These are phyloP conservation scores for Blumeriella jaapii DNA, from an alignment of 2,329 filamentous ascomycete species.

Conservation along the genomic window DNA sequence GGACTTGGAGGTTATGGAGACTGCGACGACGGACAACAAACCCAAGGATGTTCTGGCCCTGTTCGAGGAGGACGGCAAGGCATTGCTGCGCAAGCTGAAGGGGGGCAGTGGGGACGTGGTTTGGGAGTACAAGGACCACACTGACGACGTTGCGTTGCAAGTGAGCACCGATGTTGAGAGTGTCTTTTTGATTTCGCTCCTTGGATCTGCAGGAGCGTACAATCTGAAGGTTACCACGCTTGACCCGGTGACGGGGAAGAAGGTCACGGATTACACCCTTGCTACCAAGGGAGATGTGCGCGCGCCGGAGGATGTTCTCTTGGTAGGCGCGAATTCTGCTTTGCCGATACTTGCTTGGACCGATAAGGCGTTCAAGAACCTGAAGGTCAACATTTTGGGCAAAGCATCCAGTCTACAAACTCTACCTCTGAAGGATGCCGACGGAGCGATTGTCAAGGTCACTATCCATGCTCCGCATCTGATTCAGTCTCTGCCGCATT, in stretches of 20 bases:
- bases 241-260: slow-evolving; percentile 61
- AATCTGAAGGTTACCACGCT: slow-evolving; percentile 66
- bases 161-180: slow-evolving; percentile 55
- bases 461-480: slow-evolving; percentile 63
- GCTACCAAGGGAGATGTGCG: slow-evolving; percentile 65
- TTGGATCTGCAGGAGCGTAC: slow-evolving; percentile 56
- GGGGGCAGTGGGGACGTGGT: slow-evolving; percentile 60
- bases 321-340: slow-evolving; percentile 65
- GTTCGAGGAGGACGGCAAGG: slow-evolving; percentile 42
- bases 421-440: slow-evolving; percentile 37
- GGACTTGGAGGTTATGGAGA: slow-evolving; percentile 67
- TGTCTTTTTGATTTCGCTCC: slow-evolving; percentile 69
- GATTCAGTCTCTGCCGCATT: slow-evolving; percentile 63
- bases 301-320: slow-evolving; percentile 52
- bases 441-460: slow-evolving; percentile 42
- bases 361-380: slow-evolving; percentile 46
- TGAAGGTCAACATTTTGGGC: slow-evolving; percentile 62
- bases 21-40: slow-evolving; percentile 38
- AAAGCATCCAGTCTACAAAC: slow-evolving; percentile 42
- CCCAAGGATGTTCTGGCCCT: slow-evolving; percentile 64
- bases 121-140: slow-evolving; percentile 66
- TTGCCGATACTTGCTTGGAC: slow-evolving; percentile 68
- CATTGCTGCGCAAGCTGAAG: slow-evolving; percentile 58
- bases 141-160: slow-evolving; percentile 62
- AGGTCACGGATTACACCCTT: slow-evolving; percentile 58